phyloP scores from a whole-genome alignment of 805 yeast genomes.

The Kockiozyma suomiensis region DNA sequence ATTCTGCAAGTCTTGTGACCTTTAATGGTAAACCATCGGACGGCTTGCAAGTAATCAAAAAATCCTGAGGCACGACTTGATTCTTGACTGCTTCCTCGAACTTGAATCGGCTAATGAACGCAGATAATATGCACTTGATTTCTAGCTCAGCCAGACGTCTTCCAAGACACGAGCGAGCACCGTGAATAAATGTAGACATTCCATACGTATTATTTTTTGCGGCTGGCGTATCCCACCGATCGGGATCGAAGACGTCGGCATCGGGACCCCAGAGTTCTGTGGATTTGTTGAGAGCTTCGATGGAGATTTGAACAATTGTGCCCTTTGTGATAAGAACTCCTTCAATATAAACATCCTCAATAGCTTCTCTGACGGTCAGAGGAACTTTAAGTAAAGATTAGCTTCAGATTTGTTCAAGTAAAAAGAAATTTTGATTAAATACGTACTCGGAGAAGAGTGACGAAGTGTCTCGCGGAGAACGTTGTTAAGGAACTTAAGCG shows the following conservation, averaged over 20 bases:
- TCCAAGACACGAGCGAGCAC: slow-evolving; percentile 30
- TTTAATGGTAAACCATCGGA: slow-evolving; percentile 22
- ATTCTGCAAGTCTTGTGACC: slow-evolving; percentile 19
- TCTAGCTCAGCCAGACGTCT: slow-evolving; percentile 28
- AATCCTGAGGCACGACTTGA: slow-evolving; percentile 8
- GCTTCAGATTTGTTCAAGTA: background rate
- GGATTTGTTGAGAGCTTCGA: slow-evolving; percentile 16
- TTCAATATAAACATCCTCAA: slow-evolving; percentile 14
- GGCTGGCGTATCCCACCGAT: slow-evolving; percentile 26
- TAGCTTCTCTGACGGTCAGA: slow-evolving; percentile 25
- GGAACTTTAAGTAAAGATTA: background rate
- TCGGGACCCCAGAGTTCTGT: slow-evolving; percentile 30
- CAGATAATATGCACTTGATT: slow-evolving; percentile 16
- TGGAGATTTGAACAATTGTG: slow-evolving; percentile 13
- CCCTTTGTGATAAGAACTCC: slow-evolving; percentile 19
- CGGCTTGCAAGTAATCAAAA: slow-evolving; percentile 23
- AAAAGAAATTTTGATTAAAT: background rate
- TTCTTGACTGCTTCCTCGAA: slow-evolving; percentile 10
- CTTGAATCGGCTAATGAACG: slow-evolving; percentile 20
- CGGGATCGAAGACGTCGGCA: slow-evolving; percentile 27
- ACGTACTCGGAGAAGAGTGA: slow-evolving; percentile 15
- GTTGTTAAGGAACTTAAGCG: slow-evolving; percentile 23
- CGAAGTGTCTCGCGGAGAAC: slow-evolving; percentile 24
- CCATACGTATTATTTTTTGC: slow-evolving; percentile 12
- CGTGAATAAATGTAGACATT: slow-evolving; percentile 26